Conservation (phyloP, 2,329 filamentous ascomycete genomes). For the Helicocarpus griseus region DNA sequence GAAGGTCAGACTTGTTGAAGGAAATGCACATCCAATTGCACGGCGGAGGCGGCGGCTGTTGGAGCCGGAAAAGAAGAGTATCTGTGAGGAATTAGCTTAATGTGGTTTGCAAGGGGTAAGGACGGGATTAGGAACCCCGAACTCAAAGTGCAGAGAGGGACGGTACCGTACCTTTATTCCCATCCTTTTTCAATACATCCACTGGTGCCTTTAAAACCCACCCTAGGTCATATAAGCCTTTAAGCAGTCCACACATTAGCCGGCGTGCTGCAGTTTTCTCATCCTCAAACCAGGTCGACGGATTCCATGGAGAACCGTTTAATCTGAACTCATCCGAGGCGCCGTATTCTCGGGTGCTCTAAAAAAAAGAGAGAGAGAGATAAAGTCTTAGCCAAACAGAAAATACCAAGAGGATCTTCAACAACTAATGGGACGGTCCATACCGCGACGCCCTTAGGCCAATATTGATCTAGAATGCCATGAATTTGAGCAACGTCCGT, state of each 20-base stretch:
- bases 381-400: neutral
- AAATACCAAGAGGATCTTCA: no score
- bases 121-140: no score
- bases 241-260: conserved; percentile 24
- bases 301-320: conserved; percentile 26
- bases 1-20: conserved; percentile 22
- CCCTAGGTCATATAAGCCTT: conserved; percentile 24
- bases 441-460: conserved; percentile 2
- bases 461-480: neutral
- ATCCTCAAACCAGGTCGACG: conserved; percentile 13
- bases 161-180: conserved; percentile 4
- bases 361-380: no score
- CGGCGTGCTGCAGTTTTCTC: conserved; percentile 22
- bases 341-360: conserved; percentile 20
- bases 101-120: no score
- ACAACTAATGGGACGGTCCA: neutral
- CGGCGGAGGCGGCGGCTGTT: conserved; percentile 23
- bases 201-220: conserved; percentile 30
- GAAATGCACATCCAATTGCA: conserved; percentile 31
- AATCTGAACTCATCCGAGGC: conserved; percentile 30
- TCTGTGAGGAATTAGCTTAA: conserved; percentile 23
- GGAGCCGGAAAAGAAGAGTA: conserved; percentile 29
- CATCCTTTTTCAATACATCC: conserved; percentile 23
- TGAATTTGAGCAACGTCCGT: conserved; percentile 13
- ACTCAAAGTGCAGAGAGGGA: neutral